Evolutionary conservation across 768 basidiomycete species (phyloP).

Genomic region (Fomitopsis serialis): DNA sequence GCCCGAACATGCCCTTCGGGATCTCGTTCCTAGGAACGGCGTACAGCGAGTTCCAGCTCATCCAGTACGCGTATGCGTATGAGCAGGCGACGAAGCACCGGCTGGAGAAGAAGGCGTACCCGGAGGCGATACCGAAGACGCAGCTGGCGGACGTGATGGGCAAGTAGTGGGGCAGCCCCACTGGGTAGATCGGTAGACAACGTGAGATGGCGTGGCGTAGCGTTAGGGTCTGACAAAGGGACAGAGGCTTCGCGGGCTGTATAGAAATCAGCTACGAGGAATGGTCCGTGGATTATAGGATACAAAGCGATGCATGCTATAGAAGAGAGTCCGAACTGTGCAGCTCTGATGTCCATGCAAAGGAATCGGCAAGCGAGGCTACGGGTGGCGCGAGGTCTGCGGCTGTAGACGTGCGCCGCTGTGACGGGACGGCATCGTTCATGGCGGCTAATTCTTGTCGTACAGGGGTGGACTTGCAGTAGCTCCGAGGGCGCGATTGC

Average conservation of each 20-base stretch:
- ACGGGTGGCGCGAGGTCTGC: not conserved
- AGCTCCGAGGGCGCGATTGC: not conserved
- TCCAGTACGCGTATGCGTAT: conserved; percentile 41
- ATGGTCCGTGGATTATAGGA: too few species aligned
- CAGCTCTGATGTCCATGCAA: not conserved
- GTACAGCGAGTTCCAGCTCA: conserved; percentile 37
- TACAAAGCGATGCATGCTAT: too few species aligned
- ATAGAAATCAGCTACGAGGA: too few species aligned
- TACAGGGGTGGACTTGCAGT: not conserved
- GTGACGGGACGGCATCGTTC: not conserved
- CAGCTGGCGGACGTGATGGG: conserved; percentile 34
- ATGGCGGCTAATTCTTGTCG: not conserved
- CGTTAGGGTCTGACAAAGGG: too few species aligned
- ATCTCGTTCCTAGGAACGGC: conserved; percentile 40
- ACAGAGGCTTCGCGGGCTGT: too few species aligned
- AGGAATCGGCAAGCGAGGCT: not conserved
- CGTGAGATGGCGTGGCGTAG: too few species aligned
- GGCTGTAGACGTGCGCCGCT: not conserved
- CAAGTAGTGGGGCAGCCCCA: too few species aligned
- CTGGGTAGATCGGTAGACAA: not conserved
- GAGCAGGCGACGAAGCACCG: conserved; percentile 55
- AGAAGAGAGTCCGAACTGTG: too few species aligned
- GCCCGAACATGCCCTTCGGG: conserved; percentile 28
- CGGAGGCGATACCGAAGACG: conserved; percentile 51
- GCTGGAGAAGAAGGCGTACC: conserved; percentile 41